Evolutionary conservation across 345 rosid genomes (phyloP), one percentile per base, ranked within the genome.

Genomic region (Arabidopsis arenosa): DNA sequence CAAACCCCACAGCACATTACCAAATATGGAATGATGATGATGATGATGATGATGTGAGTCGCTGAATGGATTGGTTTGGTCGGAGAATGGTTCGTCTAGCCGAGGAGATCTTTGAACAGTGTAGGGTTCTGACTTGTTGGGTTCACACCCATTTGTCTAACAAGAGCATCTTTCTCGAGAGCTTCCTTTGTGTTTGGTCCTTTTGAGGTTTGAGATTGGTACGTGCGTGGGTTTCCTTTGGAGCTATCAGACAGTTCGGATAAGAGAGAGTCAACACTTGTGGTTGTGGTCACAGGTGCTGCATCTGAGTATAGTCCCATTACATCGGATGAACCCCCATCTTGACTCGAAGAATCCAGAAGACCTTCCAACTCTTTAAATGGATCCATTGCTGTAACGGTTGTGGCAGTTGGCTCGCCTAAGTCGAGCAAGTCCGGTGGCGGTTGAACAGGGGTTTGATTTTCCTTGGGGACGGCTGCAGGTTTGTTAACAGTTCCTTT

Each of bases 381-480:
- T 68, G 97, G 99, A 82, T 95, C 99, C 63, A 75, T 74, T 0
- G 68, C 52, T 61, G 86, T 74, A 43, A 76, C 81, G 30, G 72
- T 69, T 51, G 86, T 70, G 9, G 52, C 77, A 53, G 81, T 72
- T 56, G 94, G 81, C 78, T 90, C 96, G 5, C 87, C 94, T 67
- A 95, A 76, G 83, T 95, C 99, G 18, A 95, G 96, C 88, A 95
- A 85, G 82, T 95, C 98, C 0, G 90, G 94, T 55, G 90, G 90
- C 4, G 88, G 93, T 77, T 85, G 89, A 72, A 80, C 83, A 51
- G 87, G 77, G 58, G 70, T 5, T 33, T 80, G 65, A 63, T 76
- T 86, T 76, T 85, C 89, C 53, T 41, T 70, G 33, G 82, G 64
- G 63, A 80, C 74, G 8, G 83, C 49, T 43, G 66, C 47, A 18